phyloP scores from a whole-genome alignment of 257 asterid genomes.

The Primulina huaijiensis region DNA sequence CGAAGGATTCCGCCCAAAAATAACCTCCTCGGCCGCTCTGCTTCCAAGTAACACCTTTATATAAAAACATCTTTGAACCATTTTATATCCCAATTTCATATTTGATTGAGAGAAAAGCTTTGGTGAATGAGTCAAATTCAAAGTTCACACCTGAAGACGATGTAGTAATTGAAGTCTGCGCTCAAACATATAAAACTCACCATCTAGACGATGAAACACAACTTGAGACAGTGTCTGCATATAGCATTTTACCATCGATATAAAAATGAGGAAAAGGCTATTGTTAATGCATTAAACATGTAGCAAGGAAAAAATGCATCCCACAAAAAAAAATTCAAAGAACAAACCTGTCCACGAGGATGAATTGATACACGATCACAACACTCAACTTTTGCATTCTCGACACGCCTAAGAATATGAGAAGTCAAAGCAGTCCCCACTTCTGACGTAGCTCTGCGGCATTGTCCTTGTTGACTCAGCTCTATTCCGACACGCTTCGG shows the following conservation, averaged over 20 bases:
- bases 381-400: constrained; percentile 77
- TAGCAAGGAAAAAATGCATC: neutral
- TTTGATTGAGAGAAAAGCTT: constrained; percentile 12
- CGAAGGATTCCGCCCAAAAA: constrained; percentile 86
- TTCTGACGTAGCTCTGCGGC: constrained; percentile 85
- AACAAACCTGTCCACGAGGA: constrained; percentile 90
- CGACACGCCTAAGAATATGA: constrained; percentile 71
- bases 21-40: constrained; percentile 95
- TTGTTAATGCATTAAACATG: neutral
- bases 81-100: neutral
- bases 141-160: constrained; percentile 86
- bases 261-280: constrained; percentile 8
- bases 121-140: constrained; percentile 13
- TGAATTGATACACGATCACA: constrained; percentile 90
- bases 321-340: constrained; percentile 1
- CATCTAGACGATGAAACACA: constrained; percentile 86
- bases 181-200: constrained; percentile 75
- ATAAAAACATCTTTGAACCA: constrained; percentile 2
- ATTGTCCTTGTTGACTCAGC: constrained; percentile 90
- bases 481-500: constrained; percentile 74
- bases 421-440: constrained; percentile 86
- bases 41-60: constrained; percentile 86
- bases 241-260: constrained; percentile 20
- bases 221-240: constrained; percentile 88
- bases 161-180: constrained; percentile 88